Percentiles rank a stretch among this genome's conserved stretches.
These are phyloP conservation scores for Aspergillus sp. DNA, from an alignment of 2,329 filamentous ascomycete species.

Conservation along the genomic window DNA sequence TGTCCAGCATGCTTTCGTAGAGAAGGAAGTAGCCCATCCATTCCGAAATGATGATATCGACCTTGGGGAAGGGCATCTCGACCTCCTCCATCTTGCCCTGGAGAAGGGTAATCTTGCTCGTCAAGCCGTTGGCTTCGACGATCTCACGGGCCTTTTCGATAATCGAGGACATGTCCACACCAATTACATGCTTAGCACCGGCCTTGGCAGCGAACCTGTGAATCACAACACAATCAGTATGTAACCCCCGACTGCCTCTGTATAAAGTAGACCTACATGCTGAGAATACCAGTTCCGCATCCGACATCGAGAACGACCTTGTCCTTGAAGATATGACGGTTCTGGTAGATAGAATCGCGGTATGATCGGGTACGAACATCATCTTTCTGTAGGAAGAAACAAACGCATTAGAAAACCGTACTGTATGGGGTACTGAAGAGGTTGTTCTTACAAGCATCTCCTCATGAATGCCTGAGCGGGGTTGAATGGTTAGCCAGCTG, in stretches of 20 bases:
- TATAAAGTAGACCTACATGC: conserved; percentile 63
- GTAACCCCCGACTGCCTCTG: background rate
- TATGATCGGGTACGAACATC: conserved; percentile 95
- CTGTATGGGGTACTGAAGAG: conserved; percentile 1
- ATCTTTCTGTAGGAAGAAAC: conserved; percentile 67
- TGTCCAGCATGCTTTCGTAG: conserved; percentile 99
- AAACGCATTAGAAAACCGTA: conserved; percentile 1
- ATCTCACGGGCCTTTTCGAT: conserved; percentile 98
- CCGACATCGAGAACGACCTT: conserved; percentile 95
- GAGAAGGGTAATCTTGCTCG: conserved; percentile 92
- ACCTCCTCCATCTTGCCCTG: conserved; percentile 99
- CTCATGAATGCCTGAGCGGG: conserved; percentile 76
- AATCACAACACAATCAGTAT: conserved; percentile 11
- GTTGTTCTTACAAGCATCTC: conserved; percentile 81
- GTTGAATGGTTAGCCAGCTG: conserved; percentile 23
- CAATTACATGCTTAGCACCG: conserved; percentile 96
- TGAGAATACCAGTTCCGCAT: conserved; percentile 95
- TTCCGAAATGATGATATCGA: conserved; percentile 99
- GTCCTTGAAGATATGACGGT: conserved; percentile 88
- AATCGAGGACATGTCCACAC: conserved; percentile 99
- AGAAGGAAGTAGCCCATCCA: conserved; percentile 99
- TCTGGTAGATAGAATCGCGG: conserved; percentile 96
- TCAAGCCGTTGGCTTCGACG: conserved; percentile 83
- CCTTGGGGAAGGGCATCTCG: conserved; percentile 83
- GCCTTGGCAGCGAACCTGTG: conserved; percentile 91